Evolutionary conservation across 2,329 filamentous ascomycete species (phyloP), one percentile per base, ranked within the genome.

Genomic region (Phialocephala subalpina): DNA sequence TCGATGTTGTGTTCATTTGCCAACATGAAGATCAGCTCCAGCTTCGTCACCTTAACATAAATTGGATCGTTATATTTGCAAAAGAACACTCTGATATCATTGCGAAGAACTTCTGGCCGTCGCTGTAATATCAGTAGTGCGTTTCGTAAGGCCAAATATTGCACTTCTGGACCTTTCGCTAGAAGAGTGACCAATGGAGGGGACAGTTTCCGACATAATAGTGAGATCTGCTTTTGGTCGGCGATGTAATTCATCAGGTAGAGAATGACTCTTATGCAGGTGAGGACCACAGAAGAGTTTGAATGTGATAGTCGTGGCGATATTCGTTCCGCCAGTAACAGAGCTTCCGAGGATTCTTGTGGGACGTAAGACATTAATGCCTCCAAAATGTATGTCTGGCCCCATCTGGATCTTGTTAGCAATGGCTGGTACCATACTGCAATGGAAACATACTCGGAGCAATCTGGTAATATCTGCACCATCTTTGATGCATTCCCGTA

Each of bases 11-110:
- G 92, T 79, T 97, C 94, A 38, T 89, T 97, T 8, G 96, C 96
- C 67, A 99, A 86, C 96, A 98, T 99, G 80, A 99, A 99, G 72
- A 99, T 98, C 73, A 99, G 87, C 80, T 99, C 96, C 58, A 99
- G 86, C 80, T 99, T 99, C 18, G 96, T 99, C 60, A 99, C 96
- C 80, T 99, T 99, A 81, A 99, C 96, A 78, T 98, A 99, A 70
- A 99, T 99, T 0, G 96, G 96, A 76, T 99, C 96, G 78, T 99
- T 99, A 81, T 99, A 99, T 84, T 99, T 99, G 88, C 96, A 99
- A 81, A 99, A 99, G 82, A 99, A 99, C 36, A 99, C 96, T 56
- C 96, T 89, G 69, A 99, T 98, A 78, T 99, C 96, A 79, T 97
- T 98, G 69, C 94, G 89, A 62, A 99, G 81, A 9, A 99, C 95